Percentiles rank a stretch among this genome's conserved stretches.
These are phyloP conservation scores for Auricularia heimuer DNA, from an alignment of 768 basidiomycete genomes.

Conservation along the genomic window DNA sequence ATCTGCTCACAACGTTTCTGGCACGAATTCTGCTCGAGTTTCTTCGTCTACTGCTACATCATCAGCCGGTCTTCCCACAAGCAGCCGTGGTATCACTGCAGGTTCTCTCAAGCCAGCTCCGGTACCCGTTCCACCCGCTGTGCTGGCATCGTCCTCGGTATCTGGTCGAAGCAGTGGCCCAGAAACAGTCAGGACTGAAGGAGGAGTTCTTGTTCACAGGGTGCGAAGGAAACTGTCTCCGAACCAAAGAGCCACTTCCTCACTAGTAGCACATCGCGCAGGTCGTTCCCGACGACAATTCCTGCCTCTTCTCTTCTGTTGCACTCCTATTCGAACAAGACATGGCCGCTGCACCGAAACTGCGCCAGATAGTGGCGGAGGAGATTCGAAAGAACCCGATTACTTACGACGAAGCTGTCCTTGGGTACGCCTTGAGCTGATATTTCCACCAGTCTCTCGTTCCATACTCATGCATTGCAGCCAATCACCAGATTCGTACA, in stretches of 20 bases:
- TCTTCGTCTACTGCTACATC: constrained; percentile 3
- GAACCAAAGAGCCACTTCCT: too few relatives aligned
- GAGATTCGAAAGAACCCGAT: constrained; percentile 62
- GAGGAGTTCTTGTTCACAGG: constrained; percentile 63
- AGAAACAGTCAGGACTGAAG: constrained; percentile 50
- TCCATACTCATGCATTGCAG: constrained; percentile 27
- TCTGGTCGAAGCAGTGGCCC: constrained; percentile 2
- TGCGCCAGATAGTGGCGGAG: constrained; percentile 76
- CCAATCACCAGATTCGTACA: constrained; percentile 58
- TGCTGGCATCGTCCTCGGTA: constrained; percentile 5
- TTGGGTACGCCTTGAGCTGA: constrained; percentile 48
- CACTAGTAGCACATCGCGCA: too few relatives aligned
- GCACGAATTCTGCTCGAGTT: constrained; percentile 6
- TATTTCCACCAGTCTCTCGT: background rate
- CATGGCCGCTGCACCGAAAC: constrained; percentile 53
- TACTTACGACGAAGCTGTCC: constrained; percentile 74
- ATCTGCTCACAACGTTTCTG: background rate
- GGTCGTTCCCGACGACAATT: too few relatives aligned
- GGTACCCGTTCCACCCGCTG: constrained; percentile 13
- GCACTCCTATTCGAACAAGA: constrained; percentile 81
- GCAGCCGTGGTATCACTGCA: constrained; percentile 8
- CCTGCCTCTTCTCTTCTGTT: constrained; percentile 56
- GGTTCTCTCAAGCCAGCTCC: constrained; percentile 9
- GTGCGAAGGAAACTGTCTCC: constrained; percentile 20
- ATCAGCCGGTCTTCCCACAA: background rate